A percentile compares a stretch with the other conserved stretches of the same genome.
Conservation (phyloP, 129 eudicot species). For the Heracleum sosnowskyi region DNA sequence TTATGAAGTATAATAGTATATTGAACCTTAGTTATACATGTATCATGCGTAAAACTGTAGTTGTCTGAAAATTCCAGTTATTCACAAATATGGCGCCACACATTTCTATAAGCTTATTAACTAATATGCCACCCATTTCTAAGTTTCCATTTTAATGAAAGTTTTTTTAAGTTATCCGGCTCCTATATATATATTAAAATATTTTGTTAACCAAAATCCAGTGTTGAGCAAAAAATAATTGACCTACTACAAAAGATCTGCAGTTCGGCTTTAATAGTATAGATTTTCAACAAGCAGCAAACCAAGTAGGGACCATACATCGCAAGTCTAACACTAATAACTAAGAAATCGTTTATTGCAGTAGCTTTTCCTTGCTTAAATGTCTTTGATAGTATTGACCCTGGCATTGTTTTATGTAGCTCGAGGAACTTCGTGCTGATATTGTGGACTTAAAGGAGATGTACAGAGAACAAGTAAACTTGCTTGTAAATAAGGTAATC, state of each 20-base stretch:
- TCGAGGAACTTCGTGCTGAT: conserved; percentile 97
- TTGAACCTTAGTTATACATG: not conserved
- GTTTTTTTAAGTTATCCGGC: not conserved
- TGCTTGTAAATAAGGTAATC: conserved; percentile 23
- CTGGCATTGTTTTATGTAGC: conserved; percentile 32
- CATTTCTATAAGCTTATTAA: no score
- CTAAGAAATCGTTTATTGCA: not conserved
- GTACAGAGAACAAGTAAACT: conserved; percentile 90
- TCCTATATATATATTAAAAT: not conserved
- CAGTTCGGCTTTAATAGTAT: no score
- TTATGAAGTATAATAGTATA: no score
- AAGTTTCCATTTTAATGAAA: no score
- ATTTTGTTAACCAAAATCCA: no score
- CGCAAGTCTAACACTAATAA: not conserved
- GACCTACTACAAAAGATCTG: not conserved
- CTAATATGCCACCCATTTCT: not conserved
- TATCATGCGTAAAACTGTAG: not conserved
- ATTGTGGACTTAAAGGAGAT: conserved; percentile 85
- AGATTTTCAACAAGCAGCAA: not conserved
- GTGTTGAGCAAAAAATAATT: not conserved
- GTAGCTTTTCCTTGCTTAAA: not conserved
- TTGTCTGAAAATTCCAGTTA: no score
- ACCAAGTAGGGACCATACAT: not conserved
- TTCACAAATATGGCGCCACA: not conserved
- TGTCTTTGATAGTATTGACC: not conserved